Base-by-base conservation (phyloP, 306 rosid species). In the Dryas alaskensis region DNA sequence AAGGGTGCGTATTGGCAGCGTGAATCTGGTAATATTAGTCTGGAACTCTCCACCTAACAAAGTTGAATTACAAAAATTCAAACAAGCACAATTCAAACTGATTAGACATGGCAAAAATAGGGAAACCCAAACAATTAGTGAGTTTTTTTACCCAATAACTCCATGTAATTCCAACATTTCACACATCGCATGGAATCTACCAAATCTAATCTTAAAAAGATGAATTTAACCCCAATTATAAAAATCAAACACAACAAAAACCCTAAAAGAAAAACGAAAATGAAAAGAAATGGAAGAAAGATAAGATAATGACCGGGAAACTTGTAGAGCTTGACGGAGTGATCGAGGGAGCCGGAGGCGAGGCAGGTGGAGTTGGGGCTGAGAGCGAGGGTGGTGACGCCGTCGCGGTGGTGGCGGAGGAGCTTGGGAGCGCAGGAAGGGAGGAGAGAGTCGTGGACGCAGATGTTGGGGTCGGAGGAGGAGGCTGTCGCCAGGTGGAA, bases 281-380 rank as follows among this genome's bases (percentile, higher is more conserved):
- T 3, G 7, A 11, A 4, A 44, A 39, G 72, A 11, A 50, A 8
- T 54, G 46, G 22, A 12, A 48, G 6, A 54, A 69, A 55, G 43
- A 47, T 44, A 73, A n/a, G 50, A 47, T 50, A 73, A n/a, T 52
- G 66, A 94, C 98, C 87, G 1, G 99, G 99, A 74, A 92, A 94
- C 79, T 94, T 94, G 96, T 92, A 94, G 82, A 94, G 97, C 79
- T 94, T 94, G 80, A 94, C 92, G 73, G 97, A 88, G 79, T 84
- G 97, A 69, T 94, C 99, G 6, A 92, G 70, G 55, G 96, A 94
- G 79, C 99, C 98, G 7, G 99, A 94, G 48, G 97, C 97, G 53
- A 94, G 97, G 73, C 97, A 94, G 13, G 96, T 92, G 72, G 96
- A 90, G 72, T 92, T 95, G 51, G 98, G 93, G 89, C 97, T 89